Percentiles rank a stretch among this genome's conserved stretches.
Conservation (phyloP, 345 rosid genomes). For the Camelina laxa region DNA sequence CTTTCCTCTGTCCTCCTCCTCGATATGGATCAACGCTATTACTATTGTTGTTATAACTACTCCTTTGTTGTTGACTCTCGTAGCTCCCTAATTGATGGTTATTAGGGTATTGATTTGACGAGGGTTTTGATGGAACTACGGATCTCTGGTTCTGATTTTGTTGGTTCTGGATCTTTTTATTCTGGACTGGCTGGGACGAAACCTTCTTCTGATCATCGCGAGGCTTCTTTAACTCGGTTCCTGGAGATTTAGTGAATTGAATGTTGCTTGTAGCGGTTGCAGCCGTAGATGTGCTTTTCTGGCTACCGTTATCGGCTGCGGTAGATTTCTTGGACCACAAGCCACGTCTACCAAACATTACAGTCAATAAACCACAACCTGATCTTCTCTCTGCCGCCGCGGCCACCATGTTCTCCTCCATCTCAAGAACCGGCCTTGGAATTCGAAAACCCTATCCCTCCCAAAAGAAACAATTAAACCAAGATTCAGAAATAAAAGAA, state of each 20-base stretch:
- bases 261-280: constrained; percentile 48
- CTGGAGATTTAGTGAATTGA: constrained; percentile 50
- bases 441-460: constrained; percentile 9
- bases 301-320: constrained; percentile 35
- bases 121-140: constrained; percentile 40
- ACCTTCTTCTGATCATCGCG: constrained; percentile 54
- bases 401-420: constrained; percentile 41
- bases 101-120: constrained; percentile 45
- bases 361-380: constrained; percentile 72
- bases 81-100: constrained; percentile 42
- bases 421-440: constrained; percentile 36
- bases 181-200: constrained; percentile 38
- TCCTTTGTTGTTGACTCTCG: constrained; percentile 29
- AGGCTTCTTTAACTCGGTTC: constrained; percentile 46
- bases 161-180: constrained; percentile 17
- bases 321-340: constrained; percentile 65
- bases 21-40: constrained; percentile 41
- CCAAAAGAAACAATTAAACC: neutral
- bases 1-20: constrained; percentile 51
- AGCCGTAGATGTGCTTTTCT: constrained; percentile 49
- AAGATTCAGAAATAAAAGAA: constrained; percentile 9
- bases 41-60: constrained; percentile 40
- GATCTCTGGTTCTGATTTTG: constrained; percentile 41
- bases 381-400: constrained; percentile 62
- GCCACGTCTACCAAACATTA: constrained; percentile 62